Conservation (phyloP, 202 grass and related monocot species). For the Zizania palustris region DNA sequence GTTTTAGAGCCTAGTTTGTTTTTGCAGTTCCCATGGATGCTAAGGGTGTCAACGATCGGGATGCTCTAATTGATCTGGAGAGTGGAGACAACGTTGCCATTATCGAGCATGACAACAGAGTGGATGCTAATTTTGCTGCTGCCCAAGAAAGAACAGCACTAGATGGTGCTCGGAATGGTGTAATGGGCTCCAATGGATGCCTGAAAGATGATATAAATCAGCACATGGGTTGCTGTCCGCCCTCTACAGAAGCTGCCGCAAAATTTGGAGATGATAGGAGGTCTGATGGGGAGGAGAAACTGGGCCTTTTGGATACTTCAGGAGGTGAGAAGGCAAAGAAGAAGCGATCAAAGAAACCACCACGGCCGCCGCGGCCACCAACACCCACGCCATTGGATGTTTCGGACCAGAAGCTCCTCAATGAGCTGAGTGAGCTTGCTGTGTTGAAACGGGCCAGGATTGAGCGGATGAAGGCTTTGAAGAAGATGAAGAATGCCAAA, state of each 20-base stretch:
- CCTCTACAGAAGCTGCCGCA: slow-evolving; percentile 22
- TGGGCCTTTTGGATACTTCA: slow-evolving; percentile 45
- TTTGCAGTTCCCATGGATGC: slow-evolving; percentile 48
- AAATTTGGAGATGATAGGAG: slow-evolving; percentile 51
- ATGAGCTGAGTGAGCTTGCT: slow-evolving; percentile 80
- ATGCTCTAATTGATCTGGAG: slow-evolving; percentile 65
- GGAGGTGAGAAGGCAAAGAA: slow-evolving; percentile 74
- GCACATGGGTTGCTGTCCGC: slow-evolving; percentile 39
- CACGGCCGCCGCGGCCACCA: slow-evolving; percentile 73
- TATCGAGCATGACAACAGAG: slow-evolving; percentile 31
- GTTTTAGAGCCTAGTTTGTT: slow-evolving; percentile 30
- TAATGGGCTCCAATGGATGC: slow-evolving; percentile 24
- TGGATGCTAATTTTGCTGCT: slow-evolving; percentile 40
- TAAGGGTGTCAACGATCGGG: slow-evolving; percentile 38
- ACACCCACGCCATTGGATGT: slow-evolving; percentile 58
- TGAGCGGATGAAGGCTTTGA: slow-evolving; percentile 91
- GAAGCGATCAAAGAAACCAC: slow-evolving; percentile 78
- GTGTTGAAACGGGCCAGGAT: slow-evolving; percentile 76
- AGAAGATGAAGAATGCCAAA: slow-evolving; percentile 86
- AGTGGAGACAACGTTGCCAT: slow-evolving; percentile 43
- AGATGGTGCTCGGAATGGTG: slow-evolving; percentile 43
- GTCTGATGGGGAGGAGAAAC: slow-evolving; percentile 53
- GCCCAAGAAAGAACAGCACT: slow-evolving; percentile 29
- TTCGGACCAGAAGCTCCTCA: slow-evolving; percentile 81
- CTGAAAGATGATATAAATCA: slow-evolving; percentile 46